Conservation (phyloP, 2,329 filamentous ascomycete genomes). For the Blumeria hordei region DNA sequence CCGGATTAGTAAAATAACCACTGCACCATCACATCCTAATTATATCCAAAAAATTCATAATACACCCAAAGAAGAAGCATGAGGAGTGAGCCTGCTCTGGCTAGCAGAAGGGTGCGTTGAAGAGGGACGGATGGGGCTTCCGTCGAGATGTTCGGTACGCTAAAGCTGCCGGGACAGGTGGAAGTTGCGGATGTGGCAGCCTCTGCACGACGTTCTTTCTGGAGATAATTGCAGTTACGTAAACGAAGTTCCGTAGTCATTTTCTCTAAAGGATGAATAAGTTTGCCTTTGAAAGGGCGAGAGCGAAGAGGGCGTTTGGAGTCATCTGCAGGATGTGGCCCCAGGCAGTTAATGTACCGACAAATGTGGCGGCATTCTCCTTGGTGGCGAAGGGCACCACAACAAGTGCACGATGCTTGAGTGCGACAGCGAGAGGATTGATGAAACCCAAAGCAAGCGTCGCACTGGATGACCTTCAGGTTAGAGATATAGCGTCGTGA, state of each 20-base stretch:
- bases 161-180: neutral
- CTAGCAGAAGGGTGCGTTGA: neutral
- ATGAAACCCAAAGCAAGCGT: neutral
- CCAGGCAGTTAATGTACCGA: neutral
- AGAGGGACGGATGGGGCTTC: neutral
- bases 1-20: no score
- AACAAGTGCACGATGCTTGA: neutral
- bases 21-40: no score
- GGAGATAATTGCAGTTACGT: neutral
- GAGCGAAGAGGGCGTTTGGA: neutral
- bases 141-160: neutral
- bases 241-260: neutral
- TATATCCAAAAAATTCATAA: no score
- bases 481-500: neutral
- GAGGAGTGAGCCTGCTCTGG: neutral
- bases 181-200: neutral
- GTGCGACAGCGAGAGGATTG: neutral
- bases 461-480: neutral
- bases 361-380: neutral
- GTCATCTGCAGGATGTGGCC: neutral
- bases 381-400: neutral
- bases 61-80: neutral
- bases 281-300: neutral
- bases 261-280: neutral
- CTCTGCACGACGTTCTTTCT: neutral